A percentile compares a stretch with the other conserved stretches of the same genome.
phyloP scores from a whole-genome alignment of 163 green algal genomes.

The Scenedesmus sp. region DNA sequence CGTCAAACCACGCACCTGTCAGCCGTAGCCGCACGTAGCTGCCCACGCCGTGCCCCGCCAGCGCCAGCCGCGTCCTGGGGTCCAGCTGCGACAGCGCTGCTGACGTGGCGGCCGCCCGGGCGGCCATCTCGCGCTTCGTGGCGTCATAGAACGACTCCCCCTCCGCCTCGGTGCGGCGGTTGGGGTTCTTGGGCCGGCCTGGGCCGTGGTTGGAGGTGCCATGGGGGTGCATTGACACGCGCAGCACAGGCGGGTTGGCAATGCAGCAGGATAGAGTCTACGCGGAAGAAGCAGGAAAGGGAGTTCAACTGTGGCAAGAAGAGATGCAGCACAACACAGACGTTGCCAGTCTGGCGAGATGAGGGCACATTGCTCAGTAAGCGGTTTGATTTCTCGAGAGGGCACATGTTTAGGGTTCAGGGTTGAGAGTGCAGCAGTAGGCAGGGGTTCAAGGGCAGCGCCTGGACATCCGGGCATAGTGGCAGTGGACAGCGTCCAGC shows the following conservation, averaged over 20 bases:
- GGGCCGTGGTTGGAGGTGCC: background rate
- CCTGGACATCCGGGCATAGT: too few species aligned
- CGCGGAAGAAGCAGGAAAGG: too few species aligned
- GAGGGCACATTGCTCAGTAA: too few species aligned
- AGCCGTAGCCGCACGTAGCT: conserved; percentile 94
- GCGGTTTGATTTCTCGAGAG: too few species aligned
- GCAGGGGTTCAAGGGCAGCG: too few species aligned
- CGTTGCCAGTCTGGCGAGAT: too few species aligned
- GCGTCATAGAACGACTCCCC: conserved; percentile 92
- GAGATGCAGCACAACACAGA: too few species aligned
- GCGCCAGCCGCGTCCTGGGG: conserved; percentile 75
- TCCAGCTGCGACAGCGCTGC: conserved; percentile 86
- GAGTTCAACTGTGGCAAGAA: too few species aligned
- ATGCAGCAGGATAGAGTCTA: too few species aligned
- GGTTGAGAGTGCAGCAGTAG: too few species aligned
- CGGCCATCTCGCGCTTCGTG: conserved; percentile 91
- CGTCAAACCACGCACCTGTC: conserved; percentile 62
- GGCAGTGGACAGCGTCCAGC: too few species aligned
- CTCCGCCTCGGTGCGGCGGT: conserved; percentile 59
- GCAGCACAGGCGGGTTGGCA: background rate
- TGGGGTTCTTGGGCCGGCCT: conserved; percentile 12
- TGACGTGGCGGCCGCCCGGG: conserved; percentile 74
- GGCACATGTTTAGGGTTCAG: too few species aligned
- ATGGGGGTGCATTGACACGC: background rate
- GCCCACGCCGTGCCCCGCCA: conserved; percentile 93